Evolutionary conservation across 176 grass and related monocot species (phyloP).

Genomic region (Poa annua): DNA sequence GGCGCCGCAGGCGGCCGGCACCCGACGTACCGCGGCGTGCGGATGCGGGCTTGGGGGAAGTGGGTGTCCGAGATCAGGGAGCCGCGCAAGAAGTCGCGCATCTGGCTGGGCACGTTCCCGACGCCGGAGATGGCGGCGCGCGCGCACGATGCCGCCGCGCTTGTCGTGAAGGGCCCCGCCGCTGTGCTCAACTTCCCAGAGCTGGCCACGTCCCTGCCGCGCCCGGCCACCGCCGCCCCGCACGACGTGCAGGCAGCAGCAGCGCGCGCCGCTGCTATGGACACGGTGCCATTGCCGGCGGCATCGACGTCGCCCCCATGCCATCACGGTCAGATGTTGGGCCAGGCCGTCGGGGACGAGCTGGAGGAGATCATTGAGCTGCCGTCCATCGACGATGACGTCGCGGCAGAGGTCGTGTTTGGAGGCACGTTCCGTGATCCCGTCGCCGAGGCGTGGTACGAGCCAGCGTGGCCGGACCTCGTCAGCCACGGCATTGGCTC

Average conservation of each 20-base stretch:
- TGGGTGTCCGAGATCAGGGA: conserved; percentile 95
- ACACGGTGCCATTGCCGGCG: background rate
- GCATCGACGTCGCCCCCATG: background rate
- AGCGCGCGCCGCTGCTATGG: conserved; percentile 66
- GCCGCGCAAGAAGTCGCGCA: conserved; percentile 91
- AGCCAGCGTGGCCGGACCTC: conserved; percentile 31
- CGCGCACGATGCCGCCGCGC: conserved; percentile 78
- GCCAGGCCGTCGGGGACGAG: conserved; percentile 36
- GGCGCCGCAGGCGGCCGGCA: conserved; percentile 14
- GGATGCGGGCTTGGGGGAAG: conserved; percentile 88
- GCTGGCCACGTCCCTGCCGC: conserved; percentile 57
- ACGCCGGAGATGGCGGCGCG: conserved; percentile 87
- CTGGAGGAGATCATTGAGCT: conserved; percentile 74
- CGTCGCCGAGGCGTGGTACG: conserved; percentile 31
- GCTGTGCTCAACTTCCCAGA: conserved; percentile 80
- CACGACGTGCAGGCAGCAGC: conserved; percentile 75
- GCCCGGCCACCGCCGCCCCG: conserved; percentile 53
- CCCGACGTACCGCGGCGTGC: conserved; percentile 70
- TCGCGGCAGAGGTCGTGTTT: conserved; percentile 15
- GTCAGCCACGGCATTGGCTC: conserved; percentile 22
- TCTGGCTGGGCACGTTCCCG: conserved; percentile 91
- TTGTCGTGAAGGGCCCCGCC: conserved; percentile 62
- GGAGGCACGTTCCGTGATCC: conserved; percentile 22
- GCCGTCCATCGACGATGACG: conserved; percentile 51
- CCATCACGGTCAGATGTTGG: background rate